These are phyloP conservation scores for Boeremia exigua DNA, from an alignment of 2,329 filamentous ascomycete species.

Conservation along the genomic window DNA sequence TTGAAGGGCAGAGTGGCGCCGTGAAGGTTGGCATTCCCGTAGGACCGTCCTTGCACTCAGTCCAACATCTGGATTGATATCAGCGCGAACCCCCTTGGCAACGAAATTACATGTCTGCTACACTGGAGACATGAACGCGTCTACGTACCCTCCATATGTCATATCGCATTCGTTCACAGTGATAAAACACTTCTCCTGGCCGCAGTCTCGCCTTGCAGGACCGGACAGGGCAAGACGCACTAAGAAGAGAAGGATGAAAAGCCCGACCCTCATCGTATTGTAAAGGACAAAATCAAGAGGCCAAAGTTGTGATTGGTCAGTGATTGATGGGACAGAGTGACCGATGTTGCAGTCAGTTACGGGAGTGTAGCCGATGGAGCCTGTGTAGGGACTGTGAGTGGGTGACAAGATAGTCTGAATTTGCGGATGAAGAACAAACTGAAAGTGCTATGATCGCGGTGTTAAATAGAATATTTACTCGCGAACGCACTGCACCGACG, in stretches of 20 bases:
- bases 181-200: slow-evolving; percentile 23
- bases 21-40: slow-evolving; percentile 14
- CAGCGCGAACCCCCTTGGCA: background rate
- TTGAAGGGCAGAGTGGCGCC: background rate
- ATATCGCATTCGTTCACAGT: slow-evolving; percentile 28
- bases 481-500: background rate
- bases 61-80: slow-evolving; percentile 10
- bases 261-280: background rate
- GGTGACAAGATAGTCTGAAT: background rate
- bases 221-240: slow-evolving; percentile 12
- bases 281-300: background rate
- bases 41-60: slow-evolving; percentile 13
- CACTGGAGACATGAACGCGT: no score
- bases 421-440: background rate
- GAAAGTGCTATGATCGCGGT: background rate
- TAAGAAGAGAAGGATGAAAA: background rate
- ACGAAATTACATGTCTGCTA: background rate
- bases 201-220: slow-evolving; percentile 27
- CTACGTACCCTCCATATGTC: slow-evolving; percentile 29
- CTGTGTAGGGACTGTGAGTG: background rate
- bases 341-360: background rate
- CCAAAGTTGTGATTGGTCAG: background rate
- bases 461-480: slow-evolving; percentile 2
- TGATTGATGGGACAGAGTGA: background rate
- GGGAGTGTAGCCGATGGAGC: background rate